Evolutionary conservation across 352 stramenopile species (phyloP).

Genomic region (Phytophthora tentaculata): DNA sequence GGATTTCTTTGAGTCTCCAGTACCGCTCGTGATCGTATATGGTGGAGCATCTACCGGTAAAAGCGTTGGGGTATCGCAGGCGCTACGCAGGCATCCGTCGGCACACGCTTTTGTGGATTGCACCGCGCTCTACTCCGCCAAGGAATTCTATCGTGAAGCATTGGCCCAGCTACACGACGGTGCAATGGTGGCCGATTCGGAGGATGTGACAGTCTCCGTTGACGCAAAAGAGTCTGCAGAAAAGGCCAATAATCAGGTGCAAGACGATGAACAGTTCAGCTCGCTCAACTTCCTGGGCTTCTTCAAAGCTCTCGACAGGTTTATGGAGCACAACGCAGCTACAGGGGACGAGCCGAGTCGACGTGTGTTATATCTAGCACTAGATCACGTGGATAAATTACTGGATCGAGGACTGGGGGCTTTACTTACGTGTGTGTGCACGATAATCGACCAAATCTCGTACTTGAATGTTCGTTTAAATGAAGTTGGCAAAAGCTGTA

Average conservation of each 20-base stretch:
- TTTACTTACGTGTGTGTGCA: constrained; percentile 69
- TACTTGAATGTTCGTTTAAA: constrained; percentile 57
- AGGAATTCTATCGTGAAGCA: constrained; percentile 78
- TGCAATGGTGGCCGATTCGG: constrained; percentile 4
- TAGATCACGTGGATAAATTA: constrained; percentile 77
- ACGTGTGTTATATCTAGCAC: constrained; percentile 58
- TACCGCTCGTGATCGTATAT: constrained; percentile 75
- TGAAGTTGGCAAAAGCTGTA: background rate
- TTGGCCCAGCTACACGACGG: constrained; percentile 63
- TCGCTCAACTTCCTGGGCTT: constrained; percentile 79
- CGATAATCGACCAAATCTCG: constrained; percentile 72
- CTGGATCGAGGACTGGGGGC: constrained; percentile 59
- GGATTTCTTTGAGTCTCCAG: constrained; percentile 47
- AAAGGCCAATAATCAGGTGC: constrained; percentile 3
- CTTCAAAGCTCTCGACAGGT: constrained; percentile 62
- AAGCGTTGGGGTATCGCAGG: constrained; percentile 57
- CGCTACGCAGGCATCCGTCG: constrained; percentile 38
- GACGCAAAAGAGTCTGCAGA: constrained; percentile 9
- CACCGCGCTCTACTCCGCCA: constrained; percentile 65
- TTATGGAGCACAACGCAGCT: constrained; percentile 41
- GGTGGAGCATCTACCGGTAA: constrained; percentile 83
- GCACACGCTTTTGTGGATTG: constrained; percentile 72
- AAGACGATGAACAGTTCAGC: constrained; percentile 42
- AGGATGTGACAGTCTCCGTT: constrained; percentile 19
- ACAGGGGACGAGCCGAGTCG: constrained; percentile 1